Evolutionary conservation across 1,139 yeast genomes (phyloP).

Genomic region (Lizanozyma gosingica): DNA sequence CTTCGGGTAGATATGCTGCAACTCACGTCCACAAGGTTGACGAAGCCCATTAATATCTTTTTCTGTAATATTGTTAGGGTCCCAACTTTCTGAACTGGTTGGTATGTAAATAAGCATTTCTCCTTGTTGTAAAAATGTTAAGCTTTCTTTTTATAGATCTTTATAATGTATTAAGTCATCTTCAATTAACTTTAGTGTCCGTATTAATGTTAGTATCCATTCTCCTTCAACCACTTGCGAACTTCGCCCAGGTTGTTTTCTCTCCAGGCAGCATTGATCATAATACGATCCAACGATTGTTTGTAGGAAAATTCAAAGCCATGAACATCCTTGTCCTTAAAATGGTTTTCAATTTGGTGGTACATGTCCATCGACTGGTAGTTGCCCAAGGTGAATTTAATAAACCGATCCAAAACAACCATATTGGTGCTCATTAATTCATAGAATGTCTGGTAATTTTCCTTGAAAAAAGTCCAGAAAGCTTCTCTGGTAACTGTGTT

Average conservation of each 20-base stretch:
- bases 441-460: constrained; percentile 42
- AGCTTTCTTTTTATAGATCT: too few relatives aligned
- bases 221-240: constrained; percentile 15
- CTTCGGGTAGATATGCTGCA: constrained; percentile 93
- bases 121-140: too few relatives aligned
- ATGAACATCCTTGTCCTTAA: constrained; percentile 43
- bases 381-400: constrained; percentile 42
- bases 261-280: constrained; percentile 41
- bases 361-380: constrained; percentile 36
- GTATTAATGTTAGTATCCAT: too few relatives aligned
- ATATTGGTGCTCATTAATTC: constrained; percentile 43
- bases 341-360: constrained; percentile 42
- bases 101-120: too few relatives aligned
- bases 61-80: too few relatives aligned
- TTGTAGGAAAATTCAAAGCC: constrained; percentile 53
- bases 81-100: too few relatives aligned
- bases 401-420: constrained; percentile 57
- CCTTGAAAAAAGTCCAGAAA: constrained; percentile 50
- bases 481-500: constrained; percentile 41
- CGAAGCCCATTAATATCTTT: constrained; percentile 7
- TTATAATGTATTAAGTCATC: too few relatives aligned
- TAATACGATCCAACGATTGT: constrained; percentile 47
- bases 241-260: constrained; percentile 23
- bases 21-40: constrained; percentile 60
- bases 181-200: too few relatives aligned